Evolutionary conservation across 2,329 filamentous ascomycete genomes (phyloP), one percentile per base, ranked within the genome.

Genomic region (Phoma sp.): DNA sequence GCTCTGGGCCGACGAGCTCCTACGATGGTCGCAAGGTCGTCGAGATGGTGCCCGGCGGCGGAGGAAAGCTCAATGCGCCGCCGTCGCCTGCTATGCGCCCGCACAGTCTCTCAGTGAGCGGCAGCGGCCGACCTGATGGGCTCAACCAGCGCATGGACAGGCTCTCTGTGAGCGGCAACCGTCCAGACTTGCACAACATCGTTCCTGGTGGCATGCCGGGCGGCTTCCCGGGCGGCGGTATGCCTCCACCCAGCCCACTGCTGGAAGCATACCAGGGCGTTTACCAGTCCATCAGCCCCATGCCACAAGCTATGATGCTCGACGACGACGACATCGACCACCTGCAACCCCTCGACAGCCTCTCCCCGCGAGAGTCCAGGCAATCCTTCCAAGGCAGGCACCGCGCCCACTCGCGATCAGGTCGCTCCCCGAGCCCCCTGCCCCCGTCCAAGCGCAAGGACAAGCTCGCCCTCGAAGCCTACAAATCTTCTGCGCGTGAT

Each of bases 231-330:
- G 59, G 53, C n/a, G 59, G 72, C 17, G 53, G 69, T 28, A 72
- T 81, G 37, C 84, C 91, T 1, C 91, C 92, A 0, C 86, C 86
- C 1, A 96, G 92, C 58, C 95, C 93, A 0, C 81, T 98, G 42
- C 84, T 96, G 2, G 93, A 98, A 76, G 88, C 95, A 1, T 98
- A 98, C 76, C 89, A 88, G 58, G 93, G 93, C 32, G 96, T 93
- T 0, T 98, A 96, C 67, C 93, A 98, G 75, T 91, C 91, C 53
- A 90, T 96, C 65, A 96, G 93, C 0, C 93, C 93, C 0, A 96
- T 97, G 91, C 93, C 93, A 0, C 92, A 92, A 0, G 91, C 93
- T 0, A 78, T 85, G 53, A 79, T 85, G 65, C 79, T 93, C 20
- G 68, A 79, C 40, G 74, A 80, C 25, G 51, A 54, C 28, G 79